Conservation (phyloP, 768 basidiomycete species). For the Boletus tomentosulus region DNA sequence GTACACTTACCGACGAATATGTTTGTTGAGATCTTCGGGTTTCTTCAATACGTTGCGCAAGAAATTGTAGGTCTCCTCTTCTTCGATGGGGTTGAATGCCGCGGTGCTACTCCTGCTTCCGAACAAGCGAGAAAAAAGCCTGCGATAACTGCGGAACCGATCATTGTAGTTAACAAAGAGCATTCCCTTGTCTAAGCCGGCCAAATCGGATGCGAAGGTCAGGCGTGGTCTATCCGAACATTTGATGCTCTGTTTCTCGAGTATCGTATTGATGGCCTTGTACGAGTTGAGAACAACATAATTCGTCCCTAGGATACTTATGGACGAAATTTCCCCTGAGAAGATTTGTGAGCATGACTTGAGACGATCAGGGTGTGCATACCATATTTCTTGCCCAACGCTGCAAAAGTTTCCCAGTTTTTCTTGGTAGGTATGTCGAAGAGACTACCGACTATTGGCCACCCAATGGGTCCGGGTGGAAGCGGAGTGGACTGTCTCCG, state of each 20-base stretch:
- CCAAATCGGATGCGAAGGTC: slow-evolving; percentile 18
- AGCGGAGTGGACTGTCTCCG: not conserved
- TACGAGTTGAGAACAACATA: slow-evolving; percentile 49
- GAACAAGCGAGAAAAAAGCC: slow-evolving; percentile 2
- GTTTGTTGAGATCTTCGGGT: slow-evolving; percentile 13
- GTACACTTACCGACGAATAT: slow-evolving; percentile 21
- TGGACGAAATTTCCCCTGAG: slow-evolving; percentile 18
- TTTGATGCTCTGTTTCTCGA: slow-evolving; percentile 52
- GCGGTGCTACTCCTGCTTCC: slow-evolving; percentile 9
- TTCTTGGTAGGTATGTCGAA: slow-evolving; percentile 48
- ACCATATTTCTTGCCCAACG: slow-evolving; percentile 54
- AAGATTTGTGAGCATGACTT: not conserved
- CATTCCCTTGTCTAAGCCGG: slow-evolving; percentile 12
- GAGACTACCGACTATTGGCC: slow-evolving; percentile 49
- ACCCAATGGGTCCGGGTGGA: slow-evolving; percentile 22
- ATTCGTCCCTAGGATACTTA: slow-evolving; percentile 39
- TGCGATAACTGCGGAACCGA: slow-evolving; percentile 15
- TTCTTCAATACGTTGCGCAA: slow-evolving; percentile 13
- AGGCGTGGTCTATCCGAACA: slow-evolving; percentile 36
- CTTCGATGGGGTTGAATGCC: slow-evolving; percentile 13
- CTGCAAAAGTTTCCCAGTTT: slow-evolving; percentile 50
- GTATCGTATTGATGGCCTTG: slow-evolving; percentile 43
- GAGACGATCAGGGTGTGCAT: slow-evolving; percentile 6
- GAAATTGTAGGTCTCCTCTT: slow-evolving; percentile 17
- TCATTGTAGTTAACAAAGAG: slow-evolving; percentile 9